Percentiles rank a stretch among this genome's conserved stretches.
Conservation (phyloP, 1,284 basidiomycete species). For the Marasmius sp. region DNA sequence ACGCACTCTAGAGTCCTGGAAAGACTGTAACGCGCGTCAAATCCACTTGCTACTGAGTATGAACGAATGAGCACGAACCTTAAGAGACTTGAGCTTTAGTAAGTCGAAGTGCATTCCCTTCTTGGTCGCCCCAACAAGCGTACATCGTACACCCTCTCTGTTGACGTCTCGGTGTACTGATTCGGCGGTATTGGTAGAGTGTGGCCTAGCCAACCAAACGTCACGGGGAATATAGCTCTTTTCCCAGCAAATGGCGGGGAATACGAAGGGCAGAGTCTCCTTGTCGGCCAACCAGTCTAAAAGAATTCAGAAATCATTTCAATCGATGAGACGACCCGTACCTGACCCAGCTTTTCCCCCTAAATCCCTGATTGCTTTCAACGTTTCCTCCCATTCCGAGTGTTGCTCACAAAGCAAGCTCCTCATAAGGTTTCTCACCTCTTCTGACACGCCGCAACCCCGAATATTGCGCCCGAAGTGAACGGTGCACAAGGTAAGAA, state of each 20-base stretch:
- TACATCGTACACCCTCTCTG: conserved; percentile 12
- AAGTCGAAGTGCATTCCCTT: conserved; percentile 11
- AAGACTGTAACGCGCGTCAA: no score
- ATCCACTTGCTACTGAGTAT: no score
- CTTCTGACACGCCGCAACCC: conserved; percentile 5
- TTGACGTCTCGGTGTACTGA: conserved; percentile 14
- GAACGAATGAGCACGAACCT: no score
- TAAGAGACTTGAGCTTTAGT: conserved; percentile 2
- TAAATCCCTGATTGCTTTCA: conserved; percentile 2
- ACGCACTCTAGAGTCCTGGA: no score
- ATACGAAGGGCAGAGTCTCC: conserved; percentile 7
- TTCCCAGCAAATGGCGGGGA: conserved; percentile 16
- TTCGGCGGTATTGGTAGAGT: conserved; percentile 11
- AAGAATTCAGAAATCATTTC: no score
- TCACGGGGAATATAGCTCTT: conserved; percentile 14
- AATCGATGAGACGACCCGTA: not conserved
- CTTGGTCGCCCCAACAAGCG: conserved; percentile 11
- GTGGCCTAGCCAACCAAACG: conserved; percentile 11
- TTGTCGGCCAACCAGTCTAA: conserved; percentile 17
- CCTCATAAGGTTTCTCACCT: conserved; percentile 10
- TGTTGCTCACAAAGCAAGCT: conserved; percentile 14
- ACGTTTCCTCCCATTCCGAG: conserved; percentile 13
- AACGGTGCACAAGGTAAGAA: conserved; percentile 13
- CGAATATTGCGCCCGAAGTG: conserved; percentile 14
- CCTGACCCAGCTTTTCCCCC: conserved; percentile 13